Evolutionary conservation across 495 filamentous ascomycete species (phyloP).

Genomic region (Xylaria grammica): DNA sequence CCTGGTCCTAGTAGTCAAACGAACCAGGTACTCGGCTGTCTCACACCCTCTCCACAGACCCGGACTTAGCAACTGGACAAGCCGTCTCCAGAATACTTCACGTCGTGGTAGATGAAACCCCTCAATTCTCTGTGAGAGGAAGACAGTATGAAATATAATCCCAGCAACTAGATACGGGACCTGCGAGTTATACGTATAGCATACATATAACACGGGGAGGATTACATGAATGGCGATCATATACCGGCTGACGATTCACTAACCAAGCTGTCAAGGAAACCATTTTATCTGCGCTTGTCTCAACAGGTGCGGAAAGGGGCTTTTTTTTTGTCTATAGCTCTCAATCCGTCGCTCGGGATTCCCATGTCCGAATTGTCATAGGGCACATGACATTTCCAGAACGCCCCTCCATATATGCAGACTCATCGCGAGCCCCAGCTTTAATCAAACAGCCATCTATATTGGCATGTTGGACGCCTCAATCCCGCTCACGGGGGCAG

Average conservation of each 20-base stretch:
- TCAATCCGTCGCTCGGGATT: neutral
- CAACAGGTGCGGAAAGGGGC: neutral
- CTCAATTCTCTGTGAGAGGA: too few species aligned
- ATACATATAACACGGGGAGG: too few species aligned
- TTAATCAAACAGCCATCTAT: neutral
- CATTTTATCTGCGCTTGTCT: neutral
- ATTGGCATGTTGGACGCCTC: neutral
- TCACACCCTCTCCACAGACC: neutral
- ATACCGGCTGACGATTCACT: neutral
- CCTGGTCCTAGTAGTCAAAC: neutral
- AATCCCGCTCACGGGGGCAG: too few species aligned
- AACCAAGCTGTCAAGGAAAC: neutral
- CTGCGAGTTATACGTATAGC: too few species aligned
- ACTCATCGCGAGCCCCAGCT: neutral
- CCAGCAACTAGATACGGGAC: too few species aligned
- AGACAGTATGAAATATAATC: too few species aligned
- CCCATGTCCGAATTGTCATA: neutral
- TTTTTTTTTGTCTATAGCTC: too few species aligned
- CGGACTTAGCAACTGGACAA: neutral
- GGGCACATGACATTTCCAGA: neutral
- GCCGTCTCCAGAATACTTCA: neutral
- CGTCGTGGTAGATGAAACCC: too few species aligned
- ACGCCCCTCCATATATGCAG: neutral
- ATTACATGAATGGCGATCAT: neutral
- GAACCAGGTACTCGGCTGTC: neutral